phyloP scores from a whole-genome alignment of 2,329 filamentous ascomycete species.

The Lasiodiplodia sp. region DNA sequence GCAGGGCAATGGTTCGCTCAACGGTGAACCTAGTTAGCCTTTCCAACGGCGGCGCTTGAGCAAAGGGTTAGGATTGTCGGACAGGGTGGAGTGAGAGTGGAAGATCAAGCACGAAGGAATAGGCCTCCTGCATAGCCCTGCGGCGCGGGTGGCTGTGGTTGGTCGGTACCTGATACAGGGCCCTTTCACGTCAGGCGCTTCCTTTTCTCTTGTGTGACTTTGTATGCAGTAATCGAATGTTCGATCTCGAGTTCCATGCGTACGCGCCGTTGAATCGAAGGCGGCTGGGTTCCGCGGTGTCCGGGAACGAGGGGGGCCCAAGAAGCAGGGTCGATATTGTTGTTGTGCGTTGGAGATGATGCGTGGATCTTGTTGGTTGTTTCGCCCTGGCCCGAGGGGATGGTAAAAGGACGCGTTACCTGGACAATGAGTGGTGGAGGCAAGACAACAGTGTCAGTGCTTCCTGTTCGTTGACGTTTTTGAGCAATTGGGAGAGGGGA shows the following conservation, averaged over 20 bases:
- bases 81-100: not conserved
- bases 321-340: not conserved
- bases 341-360: not conserved
- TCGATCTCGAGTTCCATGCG: constrained; percentile 18
- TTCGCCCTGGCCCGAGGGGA: not conserved
- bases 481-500: not conserved
- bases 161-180: not conserved
- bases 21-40: not conserved
- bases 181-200: not conserved
- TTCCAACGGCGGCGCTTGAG: not conserved
- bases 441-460: constrained; percentile 7
- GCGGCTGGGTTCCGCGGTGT: not conserved
- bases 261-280: not conserved
- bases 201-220: not conserved
- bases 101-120: not conserved
- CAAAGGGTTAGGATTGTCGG: not conserved
- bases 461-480: constrained; percentile 14
- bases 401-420: not conserved
- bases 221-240: constrained; percentile 17
- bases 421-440: not conserved
- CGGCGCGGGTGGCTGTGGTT: not conserved
- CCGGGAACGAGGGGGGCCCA: not conserved
- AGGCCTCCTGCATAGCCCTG: not conserved
- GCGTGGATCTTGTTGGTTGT: not conserved
- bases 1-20: not conserved